These are phyloP conservation scores for Ajuga reptans DNA, from an alignment of 305 asterid genomes.

Conservation along the genomic window DNA sequence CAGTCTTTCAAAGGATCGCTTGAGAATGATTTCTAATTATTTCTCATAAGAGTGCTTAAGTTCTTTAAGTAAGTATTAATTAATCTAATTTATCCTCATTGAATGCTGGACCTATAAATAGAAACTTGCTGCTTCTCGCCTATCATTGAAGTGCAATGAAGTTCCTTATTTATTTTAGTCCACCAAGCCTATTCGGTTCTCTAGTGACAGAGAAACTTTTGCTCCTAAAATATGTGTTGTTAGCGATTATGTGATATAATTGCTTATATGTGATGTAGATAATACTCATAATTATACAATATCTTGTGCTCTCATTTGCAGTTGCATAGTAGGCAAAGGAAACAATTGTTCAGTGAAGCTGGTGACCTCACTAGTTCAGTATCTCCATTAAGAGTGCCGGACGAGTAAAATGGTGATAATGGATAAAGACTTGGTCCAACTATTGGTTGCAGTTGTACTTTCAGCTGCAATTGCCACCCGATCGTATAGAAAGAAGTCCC, in stretches of 20 bases:
- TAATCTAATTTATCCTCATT: not conserved
- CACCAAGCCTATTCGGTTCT: not conserved
- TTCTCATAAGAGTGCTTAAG: not conserved
- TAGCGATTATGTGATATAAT: not conserved
- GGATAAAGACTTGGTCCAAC: constrained; percentile 43
- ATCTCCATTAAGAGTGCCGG: constrained; percentile 6
- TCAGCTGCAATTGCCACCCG: constrained; percentile 54
- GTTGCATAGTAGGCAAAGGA: not conserved
- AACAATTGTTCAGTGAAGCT: not conserved
- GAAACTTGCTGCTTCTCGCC: not conserved
- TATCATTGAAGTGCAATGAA: not conserved
- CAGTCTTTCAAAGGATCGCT: not conserved
- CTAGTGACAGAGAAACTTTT: not conserved
- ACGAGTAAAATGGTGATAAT: constrained; percentile 18
- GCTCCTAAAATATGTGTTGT: not conserved
- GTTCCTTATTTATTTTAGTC: not conserved
- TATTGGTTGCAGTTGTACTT: constrained; percentile 38
- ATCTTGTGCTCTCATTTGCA: constrained; percentile 7
- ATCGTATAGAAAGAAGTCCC: constrained; percentile 65
- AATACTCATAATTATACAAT: not conserved
- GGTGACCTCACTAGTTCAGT: constrained; percentile 7
- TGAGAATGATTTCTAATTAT: not conserved
- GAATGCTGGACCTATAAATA: not conserved
- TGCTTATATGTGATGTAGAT: not conserved
- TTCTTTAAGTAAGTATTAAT: not conserved